Evolutionary conservation across 768 basidiomycete species (phyloP).

Genomic region (Cyclocybe aegerita): DNA sequence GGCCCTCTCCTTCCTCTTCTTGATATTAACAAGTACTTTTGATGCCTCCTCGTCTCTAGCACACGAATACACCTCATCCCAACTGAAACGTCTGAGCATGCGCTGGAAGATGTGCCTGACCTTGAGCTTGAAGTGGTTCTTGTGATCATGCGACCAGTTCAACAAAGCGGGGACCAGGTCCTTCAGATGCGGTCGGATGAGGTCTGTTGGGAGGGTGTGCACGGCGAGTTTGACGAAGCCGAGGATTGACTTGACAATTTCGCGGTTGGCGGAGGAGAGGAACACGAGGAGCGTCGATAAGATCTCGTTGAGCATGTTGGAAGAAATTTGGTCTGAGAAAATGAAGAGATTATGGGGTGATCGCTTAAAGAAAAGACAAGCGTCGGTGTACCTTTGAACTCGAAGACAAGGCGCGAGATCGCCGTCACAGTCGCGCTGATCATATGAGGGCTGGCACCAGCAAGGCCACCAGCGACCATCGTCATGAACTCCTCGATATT

Average conservation of each 20-base stretch:
- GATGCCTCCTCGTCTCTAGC: constrained; percentile 76
- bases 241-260: constrained; percentile 95
- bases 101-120: constrained; percentile 97
- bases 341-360: neutral
- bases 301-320: constrained; percentile 78
- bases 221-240: constrained; percentile 94
- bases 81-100: constrained; percentile 88
- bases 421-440: constrained; percentile 96
- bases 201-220: constrained; percentile 73
- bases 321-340: constrained; percentile 60
- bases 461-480: constrained; percentile 94
- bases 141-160: constrained; percentile 95
- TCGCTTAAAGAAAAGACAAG: constrained; percentile 2
- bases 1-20: constrained; percentile 91
- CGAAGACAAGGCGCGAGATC: constrained; percentile 90
- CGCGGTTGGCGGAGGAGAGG: constrained; percentile 90
- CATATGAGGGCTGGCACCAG: constrained; percentile 94
- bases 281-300: constrained; percentile 87
- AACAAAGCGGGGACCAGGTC: constrained; percentile 83
- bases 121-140: constrained; percentile 98
- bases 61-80: constrained; percentile 76
- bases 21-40: constrained; percentile 92
- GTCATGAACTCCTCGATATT: constrained; percentile 91
- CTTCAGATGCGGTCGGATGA: constrained; percentile 76
- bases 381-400: constrained; percentile 79